Base-by-base conservation (phyloP, 805 yeast genomes). In the Ogataea trehalophila region DNA sequence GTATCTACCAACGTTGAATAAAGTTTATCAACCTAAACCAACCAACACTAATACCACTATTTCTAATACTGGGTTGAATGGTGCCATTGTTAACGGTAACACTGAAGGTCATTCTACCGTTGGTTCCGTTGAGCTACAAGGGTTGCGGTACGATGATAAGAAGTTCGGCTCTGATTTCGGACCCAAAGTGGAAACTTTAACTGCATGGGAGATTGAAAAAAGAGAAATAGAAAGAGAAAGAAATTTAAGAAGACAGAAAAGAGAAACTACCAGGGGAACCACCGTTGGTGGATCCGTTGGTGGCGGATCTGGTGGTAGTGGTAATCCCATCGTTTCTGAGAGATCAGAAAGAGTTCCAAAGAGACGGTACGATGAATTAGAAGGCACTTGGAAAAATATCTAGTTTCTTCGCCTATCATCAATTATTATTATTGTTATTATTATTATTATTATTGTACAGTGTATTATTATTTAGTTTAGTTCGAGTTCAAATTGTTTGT, bases 201-300 rank as follows among this genome's bases (percentile, higher is more conserved):
- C 94, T 1, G 91, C 87, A 46, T 89, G 91, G 79, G 99, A 94
- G 66, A 88, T 94, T 48, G 97, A 92, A 62, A 85, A 85, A 68
- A 78, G 98, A 55, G 98, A 94, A 63, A 89, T 90, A 56, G 99
- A 94, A 68, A 82, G 95, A 60, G 97, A 91, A 58, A 78, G 98
- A 66, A 90, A 87, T 62, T 75, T 89, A 51, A 80, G 99, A 67
- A 81, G 99, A 62, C 74, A 91, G 62, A 92, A 95, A 73, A 81
- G 99, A 68, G 98, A 94, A 63, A 83, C 90, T 9, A 82, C 87
- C 72, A 73, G 89, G 31, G 31, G 31, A 26, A 26, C 31, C 31
- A 26, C 31, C 31, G 31, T 26, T 26, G 31, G 31, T 44, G 83
- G 58, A 29, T 45, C 78, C 48, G 77, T 77, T 37, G 60, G 62